Base-by-base conservation (phyloP, 2,329 filamentous ascomycete species). In the Leptosphaerulina australis region DNA sequence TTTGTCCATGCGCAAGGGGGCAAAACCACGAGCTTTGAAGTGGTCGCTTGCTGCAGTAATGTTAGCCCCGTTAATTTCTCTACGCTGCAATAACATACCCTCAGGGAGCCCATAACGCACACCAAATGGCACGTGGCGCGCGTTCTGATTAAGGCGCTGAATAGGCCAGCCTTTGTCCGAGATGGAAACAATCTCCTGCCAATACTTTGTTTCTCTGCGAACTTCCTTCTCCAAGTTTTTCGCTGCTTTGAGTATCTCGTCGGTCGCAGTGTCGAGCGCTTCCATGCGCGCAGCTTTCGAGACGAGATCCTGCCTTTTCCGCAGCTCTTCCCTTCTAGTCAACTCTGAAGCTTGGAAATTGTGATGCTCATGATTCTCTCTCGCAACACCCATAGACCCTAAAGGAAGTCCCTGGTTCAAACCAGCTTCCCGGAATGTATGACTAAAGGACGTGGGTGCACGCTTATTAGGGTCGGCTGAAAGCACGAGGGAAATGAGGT, bases 51-150 rank as follows among this genome's bases (percentile, higher is more conserved):
- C 82, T 80, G 36, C 10, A 28, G 2, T 25, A 3, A 3, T 17
- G 30, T 51, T 24, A 51, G 48, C 7, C 11, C n/a, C 4, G 15
- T 8, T 5, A 3, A 3, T n/a, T 8, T 4, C 15, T 6, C 10
- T 5, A 9, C 10, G 20, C 12, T 17, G 14, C n/a, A 8, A 22
- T 5, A 7, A 60, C 74, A 44, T 72, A 82, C 82, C 82, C 77
- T 97, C 93, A 10, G 88, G 81, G 67, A 96, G 96, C 6, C 93
- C 94, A 73, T 93, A 97, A 56, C 89, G 86, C 26, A 97, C 93
- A 15, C 88, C 91, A 39, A 97, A 79, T 0, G 91, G 90, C 30
- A 94, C 77, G 38, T 88, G 83, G 60, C 88, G 93, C 17, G 50
- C 58, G 25, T 67, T 65, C 29, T 57, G 63, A 17, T 66, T 55